Evolutionary conservation across 108 stramenopile species (phyloP).

Genomic region (Skeletonema potamos): DNA sequence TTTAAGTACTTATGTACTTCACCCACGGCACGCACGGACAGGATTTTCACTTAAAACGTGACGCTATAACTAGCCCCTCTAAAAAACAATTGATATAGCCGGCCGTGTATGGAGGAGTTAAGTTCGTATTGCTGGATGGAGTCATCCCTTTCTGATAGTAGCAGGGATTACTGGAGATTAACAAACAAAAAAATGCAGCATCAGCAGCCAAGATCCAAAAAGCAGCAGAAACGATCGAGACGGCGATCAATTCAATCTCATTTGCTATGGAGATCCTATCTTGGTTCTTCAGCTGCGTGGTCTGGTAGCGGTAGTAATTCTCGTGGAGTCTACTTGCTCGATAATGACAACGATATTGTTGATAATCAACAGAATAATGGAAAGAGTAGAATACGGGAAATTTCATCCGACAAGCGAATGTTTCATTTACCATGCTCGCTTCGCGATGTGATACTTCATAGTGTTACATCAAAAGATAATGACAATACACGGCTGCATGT

Average conservation of each 20-base stretch:
- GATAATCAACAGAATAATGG: background rate
- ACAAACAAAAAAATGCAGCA: too few relatives aligned
- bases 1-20: too few relatives aligned
- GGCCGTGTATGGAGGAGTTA: too few relatives aligned
- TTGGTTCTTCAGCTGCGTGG: conserved; percentile 28
- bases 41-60: too few relatives aligned
- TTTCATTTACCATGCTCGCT: conserved; percentile 28
- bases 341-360: background rate
- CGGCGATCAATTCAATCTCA: conserved; percentile 29
- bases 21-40: too few relatives aligned
- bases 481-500: background rate
- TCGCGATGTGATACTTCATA: conserved; percentile 5
- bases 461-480: background rate
- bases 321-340: conserved; percentile 5
- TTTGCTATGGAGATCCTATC: conserved; percentile 30
- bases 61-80: too few relatives aligned
- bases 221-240: background rate
- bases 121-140: too few relatives aligned
- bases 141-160: too few relatives aligned
- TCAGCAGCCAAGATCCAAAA: background rate
- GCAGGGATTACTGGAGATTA: too few relatives aligned
- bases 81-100: too few relatives aligned
- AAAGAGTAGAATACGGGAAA: conserved; percentile 9
- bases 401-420: conserved; percentile 28
- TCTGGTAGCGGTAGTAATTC: conserved; percentile 36